phyloP scores from a whole-genome alignment of 1,284 basidiomycete species.

The Flammula alnicola region DNA sequence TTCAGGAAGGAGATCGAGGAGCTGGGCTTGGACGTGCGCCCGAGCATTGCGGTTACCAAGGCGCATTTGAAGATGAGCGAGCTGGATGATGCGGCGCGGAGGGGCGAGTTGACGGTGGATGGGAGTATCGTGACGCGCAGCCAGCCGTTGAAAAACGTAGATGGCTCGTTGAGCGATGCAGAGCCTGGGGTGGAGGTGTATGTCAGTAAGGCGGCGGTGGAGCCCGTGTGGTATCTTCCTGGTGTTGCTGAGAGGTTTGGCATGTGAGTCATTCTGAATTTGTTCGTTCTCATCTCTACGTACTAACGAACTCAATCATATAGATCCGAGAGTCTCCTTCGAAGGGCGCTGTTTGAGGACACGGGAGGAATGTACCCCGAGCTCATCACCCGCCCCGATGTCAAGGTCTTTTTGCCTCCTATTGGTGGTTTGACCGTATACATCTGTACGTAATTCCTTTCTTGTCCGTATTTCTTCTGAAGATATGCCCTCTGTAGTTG shows the following conservation, averaged over 20 bases:
- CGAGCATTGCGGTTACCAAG: slow-evolving; percentile 90
- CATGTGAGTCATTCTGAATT: slow-evolving; percentile 69
- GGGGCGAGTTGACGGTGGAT: slow-evolving; percentile 80
- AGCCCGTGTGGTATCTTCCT: slow-evolving; percentile 95
- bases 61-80: slow-evolving; percentile 91
- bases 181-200: slow-evolving; percentile 88
- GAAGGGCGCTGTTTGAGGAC: slow-evolving; percentile 92
- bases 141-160: slow-evolving; percentile 60
- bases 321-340: slow-evolving; percentile 83
- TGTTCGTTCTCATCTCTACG: slow-evolving; percentile 8
- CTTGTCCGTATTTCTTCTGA: not conserved
- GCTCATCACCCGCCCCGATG: slow-evolving; percentile 91
- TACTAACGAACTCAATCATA: slow-evolving; percentile 6
- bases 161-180: slow-evolving; percentile 58
- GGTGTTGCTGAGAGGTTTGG: slow-evolving; percentile 91
- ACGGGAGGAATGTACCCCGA: slow-evolving; percentile 97
- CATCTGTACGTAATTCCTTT: slow-evolving; percentile 65
- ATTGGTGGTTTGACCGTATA: slow-evolving; percentile 94
- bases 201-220: slow-evolving; percentile 88
- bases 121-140: slow-evolving; percentile 83
- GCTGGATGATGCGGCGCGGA: slow-evolving; percentile 81
- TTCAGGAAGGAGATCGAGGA: slow-evolving; percentile 74
- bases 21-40: slow-evolving; percentile 79
- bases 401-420: slow-evolving; percentile 95
- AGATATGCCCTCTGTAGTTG: slow-evolving; percentile 53